These are phyloP conservation scores for Ascodesmis nigricans DNA, from an alignment of 495 filamentous ascomycete genomes.

Conservation along the genomic window DNA sequence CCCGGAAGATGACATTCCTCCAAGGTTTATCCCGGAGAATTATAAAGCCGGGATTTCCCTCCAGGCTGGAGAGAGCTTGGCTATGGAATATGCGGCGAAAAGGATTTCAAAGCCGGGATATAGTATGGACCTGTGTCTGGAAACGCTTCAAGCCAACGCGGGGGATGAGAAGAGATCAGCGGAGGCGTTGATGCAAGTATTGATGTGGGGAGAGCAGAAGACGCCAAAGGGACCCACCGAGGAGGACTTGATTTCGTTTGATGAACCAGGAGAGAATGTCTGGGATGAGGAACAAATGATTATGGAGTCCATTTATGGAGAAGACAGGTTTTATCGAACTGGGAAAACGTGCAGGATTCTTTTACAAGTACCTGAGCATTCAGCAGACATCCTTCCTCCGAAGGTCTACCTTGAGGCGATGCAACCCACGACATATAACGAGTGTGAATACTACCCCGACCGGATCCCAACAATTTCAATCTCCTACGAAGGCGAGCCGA, in stretches of 20 bases:
- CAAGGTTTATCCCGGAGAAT: slow-evolving; percentile 71
- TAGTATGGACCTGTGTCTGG: slow-evolving; percentile 56
- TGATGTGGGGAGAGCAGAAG: slow-evolving; percentile 25
- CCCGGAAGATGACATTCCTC: slow-evolving; percentile 81
- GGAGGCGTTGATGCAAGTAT: slow-evolving; percentile 47
- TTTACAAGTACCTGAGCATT: slow-evolving; percentile 3
- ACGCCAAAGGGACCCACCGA: slow-evolving; percentile 2
- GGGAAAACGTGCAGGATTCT: slow-evolving; percentile 4
- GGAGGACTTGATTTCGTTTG: slow-evolving; percentile 15
- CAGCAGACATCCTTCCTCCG: background rate
- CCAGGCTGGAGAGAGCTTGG: slow-evolving; percentile 35
- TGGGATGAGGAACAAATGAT: slow-evolving; percentile 74
- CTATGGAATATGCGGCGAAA: slow-evolving; percentile 17
- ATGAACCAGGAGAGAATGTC: slow-evolving; percentile 19
- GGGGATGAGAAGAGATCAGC: slow-evolving; percentile 65
- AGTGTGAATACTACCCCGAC: slow-evolving; percentile 43
- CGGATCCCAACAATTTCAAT: slow-evolving; percentile 46
- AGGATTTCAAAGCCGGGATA: slow-evolving; percentile 56
- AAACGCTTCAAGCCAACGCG: slow-evolving; percentile 39
- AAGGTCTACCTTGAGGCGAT: slow-evolving; percentile 11
- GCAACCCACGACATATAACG: slow-evolving; percentile 7
- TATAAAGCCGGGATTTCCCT: slow-evolving; percentile 77
- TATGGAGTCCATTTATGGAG: slow-evolving; percentile 56
- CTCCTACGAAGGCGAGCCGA: slow-evolving; percentile 25
- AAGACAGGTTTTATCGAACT: slow-evolving; percentile 10